phyloP scores from a whole-genome alignment of 2,329 filamentous ascomycete species.

The Aspergillus carbonarius region DNA sequence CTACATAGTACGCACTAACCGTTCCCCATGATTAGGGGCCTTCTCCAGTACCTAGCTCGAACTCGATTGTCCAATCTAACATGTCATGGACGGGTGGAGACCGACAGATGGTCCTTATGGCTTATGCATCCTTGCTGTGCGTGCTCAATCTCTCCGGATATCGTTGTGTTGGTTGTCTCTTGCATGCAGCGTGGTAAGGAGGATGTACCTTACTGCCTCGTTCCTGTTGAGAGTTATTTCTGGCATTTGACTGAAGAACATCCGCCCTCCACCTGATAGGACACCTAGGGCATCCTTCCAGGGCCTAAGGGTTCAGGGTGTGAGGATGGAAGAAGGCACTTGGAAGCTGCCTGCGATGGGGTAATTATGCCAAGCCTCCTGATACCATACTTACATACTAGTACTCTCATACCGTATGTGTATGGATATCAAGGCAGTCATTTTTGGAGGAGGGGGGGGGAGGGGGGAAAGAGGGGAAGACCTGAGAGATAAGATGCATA shows the following conservation, averaged over 20 bases:
- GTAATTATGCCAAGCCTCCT: neutral
- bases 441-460: neutral
- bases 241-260: neutral
- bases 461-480: too few species aligned
- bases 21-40: neutral
- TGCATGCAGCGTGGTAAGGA: constrained; percentile 6
- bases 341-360: neutral
- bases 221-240: neutral
- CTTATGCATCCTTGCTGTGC: neutral
- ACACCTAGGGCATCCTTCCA: neutral
- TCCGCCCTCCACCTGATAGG: neutral
- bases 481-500: neutral
- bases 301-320: neutral
- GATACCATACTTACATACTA: neutral
- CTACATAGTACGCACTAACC: neutral
- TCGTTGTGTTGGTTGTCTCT: neutral
- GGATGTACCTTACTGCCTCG: neutral
- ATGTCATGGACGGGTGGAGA: neutral
- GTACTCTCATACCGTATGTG: neutral
- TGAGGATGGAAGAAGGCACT: neutral
- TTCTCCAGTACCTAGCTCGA: neutral
- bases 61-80: neutral
- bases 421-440: neutral
- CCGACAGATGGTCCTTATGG: neutral
- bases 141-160: neutral